Conservation (phyloP, 306 rosid species). For the Sicyos edulis region DNA sequence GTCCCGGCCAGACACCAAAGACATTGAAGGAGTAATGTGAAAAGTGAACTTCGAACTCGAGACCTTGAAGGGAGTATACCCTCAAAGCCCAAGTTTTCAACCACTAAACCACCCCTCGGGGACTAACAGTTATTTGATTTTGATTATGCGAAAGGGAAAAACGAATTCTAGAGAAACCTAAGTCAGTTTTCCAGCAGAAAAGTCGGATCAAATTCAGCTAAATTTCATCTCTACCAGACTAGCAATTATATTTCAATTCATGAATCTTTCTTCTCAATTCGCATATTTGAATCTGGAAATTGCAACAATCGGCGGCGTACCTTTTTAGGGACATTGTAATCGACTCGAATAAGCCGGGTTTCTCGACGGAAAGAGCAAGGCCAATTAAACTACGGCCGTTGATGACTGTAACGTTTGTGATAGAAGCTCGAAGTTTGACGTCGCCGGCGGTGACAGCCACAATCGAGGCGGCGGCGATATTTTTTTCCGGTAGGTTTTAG, state of each 20-base stretch:
- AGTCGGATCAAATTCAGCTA: too few species aligned
- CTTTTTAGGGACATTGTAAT: constrained; percentile 79
- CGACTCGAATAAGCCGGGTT: constrained; percentile 73
- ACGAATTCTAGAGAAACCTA: background rate
- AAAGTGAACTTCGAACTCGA: too few species aligned
- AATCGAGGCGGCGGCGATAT: constrained; percentile 44
- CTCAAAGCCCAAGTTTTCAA: too few species aligned
- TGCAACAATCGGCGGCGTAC: constrained; percentile 25
- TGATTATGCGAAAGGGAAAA: background rate
- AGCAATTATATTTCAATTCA: background rate
- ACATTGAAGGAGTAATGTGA: too few species aligned
- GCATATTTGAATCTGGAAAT: background rate
- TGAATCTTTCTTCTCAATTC: background rate
- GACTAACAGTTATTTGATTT: too few species aligned
- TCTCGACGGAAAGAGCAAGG: constrained; percentile 57
- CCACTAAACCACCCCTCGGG: too few species aligned
- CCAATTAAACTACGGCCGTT: constrained; percentile 72
- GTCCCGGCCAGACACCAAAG: too few species aligned
- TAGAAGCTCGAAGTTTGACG: constrained; percentile 61
- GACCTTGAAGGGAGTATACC: too few species aligned
- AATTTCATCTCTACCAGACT: too few species aligned
- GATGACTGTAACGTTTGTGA: constrained; percentile 68
- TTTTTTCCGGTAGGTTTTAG: too few species aligned
- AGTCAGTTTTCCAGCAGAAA: too few species aligned
- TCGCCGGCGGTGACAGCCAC: constrained; percentile 60